A percentile compares a stretch with the other conserved stretches of the same genome.
phyloP scores from a whole-genome alignment of 176 grass and related monocot species.

The Thinopyrum elongatum region DNA sequence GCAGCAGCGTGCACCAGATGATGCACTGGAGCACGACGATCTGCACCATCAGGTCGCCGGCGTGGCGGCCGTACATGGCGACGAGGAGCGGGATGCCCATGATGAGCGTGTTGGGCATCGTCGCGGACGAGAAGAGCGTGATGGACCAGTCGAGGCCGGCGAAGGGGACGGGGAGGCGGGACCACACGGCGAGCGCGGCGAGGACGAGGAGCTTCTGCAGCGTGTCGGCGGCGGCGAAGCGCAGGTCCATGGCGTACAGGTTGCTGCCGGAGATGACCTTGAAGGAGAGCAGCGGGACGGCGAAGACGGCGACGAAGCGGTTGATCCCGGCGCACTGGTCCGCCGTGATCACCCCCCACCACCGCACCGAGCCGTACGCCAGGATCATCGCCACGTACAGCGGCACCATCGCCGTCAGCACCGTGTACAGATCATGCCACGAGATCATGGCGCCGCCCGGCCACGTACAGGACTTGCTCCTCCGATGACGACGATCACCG shows the following conservation, averaged over 20 bases:
- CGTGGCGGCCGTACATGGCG: conserved; percentile 54
- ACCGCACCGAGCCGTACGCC: conserved; percentile 70
- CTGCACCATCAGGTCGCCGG: conserved; percentile 57
- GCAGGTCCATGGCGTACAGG: conserved; percentile 66
- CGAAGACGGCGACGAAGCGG: conserved; percentile 76
- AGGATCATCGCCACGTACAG: conserved; percentile 74
- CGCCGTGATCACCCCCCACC: conserved; percentile 61
- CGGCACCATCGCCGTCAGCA: conserved; percentile 66
- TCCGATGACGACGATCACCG: background rate
- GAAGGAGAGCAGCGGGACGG: conserved; percentile 82
- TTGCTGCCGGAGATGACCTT: conserved; percentile 66
- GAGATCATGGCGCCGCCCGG: conserved; percentile 55
- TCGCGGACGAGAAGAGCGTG: conserved; percentile 54
- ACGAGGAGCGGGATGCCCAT: conserved; percentile 58
- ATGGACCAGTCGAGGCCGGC: conserved; percentile 51
- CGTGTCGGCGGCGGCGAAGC: conserved; percentile 72
- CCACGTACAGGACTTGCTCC: background rate
- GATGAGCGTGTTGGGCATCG: conserved; percentile 66
- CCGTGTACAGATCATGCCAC: conserved; percentile 67
- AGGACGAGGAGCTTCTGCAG: conserved; percentile 61
- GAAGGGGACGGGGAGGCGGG: conserved; percentile 19
- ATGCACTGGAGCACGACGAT: conserved; percentile 66
- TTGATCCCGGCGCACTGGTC: conserved; percentile 79
- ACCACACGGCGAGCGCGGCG: conserved; percentile 40
- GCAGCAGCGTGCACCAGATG: conserved; percentile 63